Base-by-base conservation (phyloP, 257 asterid species). In the Jasminum sambac region DNA sequence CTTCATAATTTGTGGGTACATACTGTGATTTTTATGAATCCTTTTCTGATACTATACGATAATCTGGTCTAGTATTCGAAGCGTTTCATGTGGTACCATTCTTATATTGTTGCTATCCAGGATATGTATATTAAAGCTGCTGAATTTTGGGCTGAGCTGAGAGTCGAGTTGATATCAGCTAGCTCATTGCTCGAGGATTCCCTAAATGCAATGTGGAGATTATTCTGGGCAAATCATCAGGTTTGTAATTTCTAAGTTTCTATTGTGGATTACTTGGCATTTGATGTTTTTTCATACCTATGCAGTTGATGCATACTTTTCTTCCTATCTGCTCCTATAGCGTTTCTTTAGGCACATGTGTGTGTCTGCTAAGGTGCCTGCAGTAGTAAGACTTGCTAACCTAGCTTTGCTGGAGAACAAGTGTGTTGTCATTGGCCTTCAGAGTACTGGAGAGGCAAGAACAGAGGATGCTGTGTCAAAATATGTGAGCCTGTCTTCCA, bases 141-240 rank as follows among this genome's bases (percentile, higher is more conserved):
- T 5, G 90, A 84, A 74, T 89, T 95, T 78, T 95, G 99, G 99
- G 96, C 92, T 19, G 89, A 85, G 77, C 79, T 95, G 81, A 89
- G 99, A 82, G 81, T 84, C 67, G 98, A 95, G 73, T 79, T 95
- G 86, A 73, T 89, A 72, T 83, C 90, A 72, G 97, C 99, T 30
- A 84, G 89, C 68, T 74, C 86, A 37, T 77, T 78, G 79, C 83
- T 88, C 46, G 96, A 87, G 76, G 84, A 74, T 80, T 90, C 98
- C 78, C 77, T 92, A 52, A 86, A 91, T 81, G 93, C 86, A 77
- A 37, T 95, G 43, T 95, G 99, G 99, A 86, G 99, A 85, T 80
- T 91, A 82, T 95, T 89, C 83, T 95, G 99, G 99, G 96, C 98
- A 8, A 91, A 75, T 73, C 99, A 95, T 80, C 99, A 95, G 96